Evolutionary conservation across 106 monocot species (phyloP), one percentile per base, ranked within the genome.

Genomic region (Iris macrosiphon): DNA sequence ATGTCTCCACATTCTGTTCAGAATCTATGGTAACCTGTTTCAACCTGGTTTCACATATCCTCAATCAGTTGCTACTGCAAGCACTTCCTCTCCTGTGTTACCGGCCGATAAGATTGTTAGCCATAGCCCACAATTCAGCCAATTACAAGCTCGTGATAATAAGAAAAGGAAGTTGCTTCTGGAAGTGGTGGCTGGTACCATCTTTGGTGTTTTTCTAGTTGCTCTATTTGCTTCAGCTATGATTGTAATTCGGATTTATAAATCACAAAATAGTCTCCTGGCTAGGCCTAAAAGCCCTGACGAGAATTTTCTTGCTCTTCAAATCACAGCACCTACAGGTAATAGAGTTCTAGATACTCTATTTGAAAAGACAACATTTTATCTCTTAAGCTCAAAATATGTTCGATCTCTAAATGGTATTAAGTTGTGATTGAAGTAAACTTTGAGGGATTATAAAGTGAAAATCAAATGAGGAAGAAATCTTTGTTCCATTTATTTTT

Each of bases 1-100:
- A 28, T 31, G 30, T 31, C n/a, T 23, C 31, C 21, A 12, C n/a
- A n/a, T 12, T 28, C 30, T 64, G 26, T 68, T 56, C 63, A 87
- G 87, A 69, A 75, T 75, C 26, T 32, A 72, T 21, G 87, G 81
- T 24, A 87, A 87, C 55, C 48, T 65, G 44, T 82, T 87, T 49
- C 50, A 74, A 44, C 48, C 62, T 31, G 62, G 61, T 59, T 57
- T 52, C 50, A 35, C 34, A 19, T 3, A 24, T 47, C 57, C 68
- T 27, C 56, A 53, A 23, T 17, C 32, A 32, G 4, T 15, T 13
- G 34, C 46, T 2, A 57, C 59, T 31, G 55, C 13, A 48, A 52
- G 35, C 34, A 31, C 16, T 49, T 22, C 37, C 18, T 52, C 79
- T 49, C 37, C 66, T 53, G 39, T 40, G 4, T 21, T 65, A 54